Conservation (phyloP, 2,329 filamentous ascomycete genomes). For the Helicocarpus griseus region DNA sequence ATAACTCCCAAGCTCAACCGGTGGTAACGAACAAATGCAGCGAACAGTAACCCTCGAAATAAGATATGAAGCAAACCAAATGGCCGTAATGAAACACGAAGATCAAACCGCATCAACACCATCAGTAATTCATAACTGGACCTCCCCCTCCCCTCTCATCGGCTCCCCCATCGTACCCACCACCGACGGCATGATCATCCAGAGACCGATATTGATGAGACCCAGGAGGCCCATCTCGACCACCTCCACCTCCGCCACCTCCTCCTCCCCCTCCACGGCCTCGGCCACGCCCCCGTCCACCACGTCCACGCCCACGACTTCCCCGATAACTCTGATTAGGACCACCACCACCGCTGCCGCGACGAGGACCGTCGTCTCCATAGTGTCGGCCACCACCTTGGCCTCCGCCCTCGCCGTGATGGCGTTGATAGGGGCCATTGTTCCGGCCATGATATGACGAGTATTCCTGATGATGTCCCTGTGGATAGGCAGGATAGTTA, state of each 20-base stretch:
- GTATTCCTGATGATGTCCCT: constrained; percentile 14
- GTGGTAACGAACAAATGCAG: background rate
- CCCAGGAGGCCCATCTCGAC: constrained; percentile 30
- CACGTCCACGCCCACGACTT: constrained; percentile 29
- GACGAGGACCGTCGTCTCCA: constrained; percentile 33
- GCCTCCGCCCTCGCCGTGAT: constrained; percentile 16
- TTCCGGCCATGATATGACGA: background rate
- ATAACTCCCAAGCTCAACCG: too few species aligned
- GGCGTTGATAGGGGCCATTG: background rate
- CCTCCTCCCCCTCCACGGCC: constrained; percentile 30
- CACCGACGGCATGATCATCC: constrained; percentile 43
- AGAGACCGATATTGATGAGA: constrained; percentile 54
- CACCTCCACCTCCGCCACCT: constrained; percentile 34
- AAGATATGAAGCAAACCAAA: background rate
- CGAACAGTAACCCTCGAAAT: too few species aligned
- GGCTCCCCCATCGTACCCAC: constrained; percentile 21
- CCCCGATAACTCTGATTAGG: constrained; percentile 14
- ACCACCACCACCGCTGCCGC: background rate
- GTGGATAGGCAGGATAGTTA: constrained; percentile 17
- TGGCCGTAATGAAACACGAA: background rate
- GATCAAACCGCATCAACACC: background rate
- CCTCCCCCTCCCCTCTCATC: constrained; percentile 23
- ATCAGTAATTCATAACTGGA: constrained; percentile 32
- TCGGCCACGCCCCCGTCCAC: constrained; percentile 29
- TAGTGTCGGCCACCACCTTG: constrained; percentile 26